Conservation (phyloP, 495 filamentous ascomycete genomes). For the Aspergillus mulundensis region DNA sequence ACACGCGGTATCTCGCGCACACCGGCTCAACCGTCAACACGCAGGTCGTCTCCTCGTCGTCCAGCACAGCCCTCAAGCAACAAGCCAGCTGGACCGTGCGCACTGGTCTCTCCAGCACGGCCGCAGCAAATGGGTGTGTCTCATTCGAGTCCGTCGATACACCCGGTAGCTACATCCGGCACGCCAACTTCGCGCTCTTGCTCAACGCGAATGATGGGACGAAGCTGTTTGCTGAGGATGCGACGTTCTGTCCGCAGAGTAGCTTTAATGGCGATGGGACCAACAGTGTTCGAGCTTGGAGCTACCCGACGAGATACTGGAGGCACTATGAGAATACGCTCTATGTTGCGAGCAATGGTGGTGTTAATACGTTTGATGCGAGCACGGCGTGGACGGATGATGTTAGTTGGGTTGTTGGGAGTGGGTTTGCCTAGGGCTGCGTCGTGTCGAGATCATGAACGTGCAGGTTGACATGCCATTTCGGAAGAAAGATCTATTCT, state of each 20-base stretch:
- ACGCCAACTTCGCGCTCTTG: conserved; percentile 43
- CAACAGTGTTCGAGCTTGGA: conserved; percentile 49
- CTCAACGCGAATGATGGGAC: conserved; percentile 46
- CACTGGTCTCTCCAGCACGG: conserved; percentile 48
- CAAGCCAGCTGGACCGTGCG: conserved; percentile 53
- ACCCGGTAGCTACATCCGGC: conserved; percentile 51
- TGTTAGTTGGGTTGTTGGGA: conserved; percentile 44
- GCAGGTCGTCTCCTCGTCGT: conserved; percentile 48
- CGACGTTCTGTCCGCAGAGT: conserved; percentile 50
- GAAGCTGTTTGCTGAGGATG: conserved; percentile 51
- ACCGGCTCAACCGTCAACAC: conserved; percentile 44
- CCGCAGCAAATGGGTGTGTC: conserved; percentile 28
- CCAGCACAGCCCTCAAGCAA: conserved; percentile 36
- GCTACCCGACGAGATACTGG: conserved; percentile 52
- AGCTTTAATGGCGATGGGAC: conserved; percentile 43
- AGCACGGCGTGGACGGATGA: conserved; percentile 45
- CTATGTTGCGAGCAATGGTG: conserved; percentile 51
- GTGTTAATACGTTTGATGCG: conserved; percentile 46
- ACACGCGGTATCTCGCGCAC: conserved; percentile 48
- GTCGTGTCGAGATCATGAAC: too few species aligned
- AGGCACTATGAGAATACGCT: conserved; percentile 46
- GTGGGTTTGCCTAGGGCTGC: conserved; percentile 41
- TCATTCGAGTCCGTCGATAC: conserved; percentile 56
- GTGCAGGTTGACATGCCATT: too few species aligned
- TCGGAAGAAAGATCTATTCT: too few species aligned